A percentile compares a stretch with the other conserved stretches of the same genome.
phyloP scores from a whole-genome alignment of 192 early-diverging fungal genomes.

The Lobulomyces angularis region DNA sequence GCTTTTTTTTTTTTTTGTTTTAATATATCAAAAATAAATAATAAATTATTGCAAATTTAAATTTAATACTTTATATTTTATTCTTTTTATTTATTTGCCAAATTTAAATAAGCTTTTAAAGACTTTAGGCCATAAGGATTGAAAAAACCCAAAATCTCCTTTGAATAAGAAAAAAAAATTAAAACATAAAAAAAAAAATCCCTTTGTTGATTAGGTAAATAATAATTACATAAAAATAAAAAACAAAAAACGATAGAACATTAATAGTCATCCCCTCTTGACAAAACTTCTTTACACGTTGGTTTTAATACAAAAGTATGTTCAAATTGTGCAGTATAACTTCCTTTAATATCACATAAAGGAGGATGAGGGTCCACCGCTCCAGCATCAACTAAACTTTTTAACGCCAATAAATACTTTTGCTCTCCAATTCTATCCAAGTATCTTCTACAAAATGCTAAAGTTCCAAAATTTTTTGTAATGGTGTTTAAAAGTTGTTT shows the following conservation, averaged over 20 bases:
- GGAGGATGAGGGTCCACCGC: slow-evolving; percentile 82
- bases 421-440: slow-evolving; percentile 86
- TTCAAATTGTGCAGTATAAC: slow-evolving; percentile 92
- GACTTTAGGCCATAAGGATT: too few species aligned
- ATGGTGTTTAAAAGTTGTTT: slow-evolving; percentile 69
- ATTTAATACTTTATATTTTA: too few species aligned
- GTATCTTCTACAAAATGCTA: slow-evolving; percentile 91
- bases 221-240: background rate
- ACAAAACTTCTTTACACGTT: slow-evolving; percentile 70
- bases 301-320: slow-evolving; percentile 87
- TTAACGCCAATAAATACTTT: slow-evolving; percentile 77
- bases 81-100: too few species aligned
- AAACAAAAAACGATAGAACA: background rate
- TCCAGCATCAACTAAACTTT: slow-evolving; percentile 69
- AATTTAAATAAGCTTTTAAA: too few species aligned
- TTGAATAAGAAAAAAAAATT: too few species aligned
- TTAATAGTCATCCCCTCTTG: slow-evolving; percentile 38
- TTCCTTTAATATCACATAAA: slow-evolving; percentile 68
- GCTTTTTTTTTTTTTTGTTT: too few species aligned
- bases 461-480: slow-evolving; percentile 80
- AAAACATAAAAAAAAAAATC: too few species aligned
- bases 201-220: too few species aligned
- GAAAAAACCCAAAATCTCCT: too few species aligned
- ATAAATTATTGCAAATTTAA: too few species aligned
- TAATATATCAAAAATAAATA: too few species aligned